These are phyloP conservation scores for Acanthochlamys bracteata DNA, from an alignment of 106 monocot genomes.

Conservation along the genomic window DNA sequence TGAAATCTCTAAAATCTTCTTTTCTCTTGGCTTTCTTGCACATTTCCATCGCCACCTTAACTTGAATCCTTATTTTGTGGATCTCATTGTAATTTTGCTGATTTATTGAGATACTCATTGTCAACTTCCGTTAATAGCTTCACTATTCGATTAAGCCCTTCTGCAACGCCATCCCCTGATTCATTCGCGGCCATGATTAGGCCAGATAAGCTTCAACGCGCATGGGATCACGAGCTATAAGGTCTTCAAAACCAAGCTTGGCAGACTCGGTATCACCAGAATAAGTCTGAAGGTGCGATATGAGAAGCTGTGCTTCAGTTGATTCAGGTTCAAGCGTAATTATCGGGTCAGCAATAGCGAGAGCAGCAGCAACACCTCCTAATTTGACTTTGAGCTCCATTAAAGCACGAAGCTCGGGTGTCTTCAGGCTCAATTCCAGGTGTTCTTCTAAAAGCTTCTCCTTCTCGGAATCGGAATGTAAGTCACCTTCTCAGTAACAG, in stretches of 20 bases:
- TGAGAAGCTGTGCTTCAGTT: constrained; percentile 47
- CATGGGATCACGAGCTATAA: constrained; percentile 50
- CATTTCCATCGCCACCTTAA: constrained; percentile 27
- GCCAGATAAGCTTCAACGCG: constrained; percentile 78
- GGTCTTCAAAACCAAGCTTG: constrained; percentile 51
- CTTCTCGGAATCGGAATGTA: constrained; percentile 19
- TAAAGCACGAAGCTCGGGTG: constrained; percentile 32
- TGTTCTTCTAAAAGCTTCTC: constrained; percentile 36
- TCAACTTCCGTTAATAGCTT: no score
- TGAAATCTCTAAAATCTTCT: constrained; percentile 54
- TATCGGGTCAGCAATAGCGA: constrained; percentile 43
- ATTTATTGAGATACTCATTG: no score
- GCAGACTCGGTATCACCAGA: constrained; percentile 36
- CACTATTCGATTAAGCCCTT: constrained; percentile 18
- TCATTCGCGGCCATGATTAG: constrained; percentile 50
- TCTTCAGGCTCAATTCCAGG: constrained; percentile 29
- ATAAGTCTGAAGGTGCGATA: constrained; percentile 52
- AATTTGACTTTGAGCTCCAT: constrained; percentile 51
- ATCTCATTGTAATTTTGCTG: no score
- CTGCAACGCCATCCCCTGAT: not conserved
- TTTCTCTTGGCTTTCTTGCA: constrained; percentile 40
- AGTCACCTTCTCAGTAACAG: constrained; percentile 5
- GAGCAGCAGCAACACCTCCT: constrained; percentile 39
- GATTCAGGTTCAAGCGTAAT: constrained; percentile 43
- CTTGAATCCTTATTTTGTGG: no score